A percentile compares a stretch with the other conserved stretches of the same genome.
phyloP scores from a whole-genome alignment of 345 rosid species.

The Orychophragmus violaceus region DNA sequence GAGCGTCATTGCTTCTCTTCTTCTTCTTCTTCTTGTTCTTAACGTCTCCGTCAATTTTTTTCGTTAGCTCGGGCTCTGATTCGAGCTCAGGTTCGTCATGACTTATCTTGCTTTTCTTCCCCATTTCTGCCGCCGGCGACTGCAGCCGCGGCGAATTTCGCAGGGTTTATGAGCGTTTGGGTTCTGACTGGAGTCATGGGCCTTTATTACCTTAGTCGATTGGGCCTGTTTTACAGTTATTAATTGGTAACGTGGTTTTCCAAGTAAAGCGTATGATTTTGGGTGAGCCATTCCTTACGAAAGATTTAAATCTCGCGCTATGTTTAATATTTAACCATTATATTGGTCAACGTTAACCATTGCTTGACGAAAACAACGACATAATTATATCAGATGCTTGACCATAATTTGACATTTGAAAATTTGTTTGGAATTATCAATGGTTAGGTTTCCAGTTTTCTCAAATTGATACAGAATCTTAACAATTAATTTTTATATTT shows the following conservation, averaged over 20 bases:
- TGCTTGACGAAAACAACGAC: background rate
- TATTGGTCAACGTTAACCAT: background rate
- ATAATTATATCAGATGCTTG: background rate
- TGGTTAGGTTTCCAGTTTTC: background rate
- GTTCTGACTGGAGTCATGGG: background rate
- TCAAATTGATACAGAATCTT: background rate
- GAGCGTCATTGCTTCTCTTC: constrained; percentile 18
- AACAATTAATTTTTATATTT: background rate
- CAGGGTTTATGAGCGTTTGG: constrained; percentile 26
- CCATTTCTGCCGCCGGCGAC: constrained; percentile 47
- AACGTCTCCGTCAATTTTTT: background rate
- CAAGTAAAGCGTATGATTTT: no score
- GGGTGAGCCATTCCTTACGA: background rate
- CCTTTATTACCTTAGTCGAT: background rate
- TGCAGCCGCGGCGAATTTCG: constrained; percentile 2
- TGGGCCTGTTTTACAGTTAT: background rate
- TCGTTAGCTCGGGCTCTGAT: constrained; percentile 22
- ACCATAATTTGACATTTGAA: background rate
- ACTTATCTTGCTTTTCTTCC: constrained; percentile 41
- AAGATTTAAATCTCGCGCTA: background rate
- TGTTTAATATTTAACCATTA: background rate
- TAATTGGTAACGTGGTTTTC: background rate
- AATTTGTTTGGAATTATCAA: background rate
- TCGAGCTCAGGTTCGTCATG: constrained; percentile 16
- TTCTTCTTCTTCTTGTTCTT: constrained; percentile 16